These are phyloP conservation scores for Fusarium coicis DNA, from an alignment of 2,329 filamentous ascomycete species.

Conservation along the genomic window DNA sequence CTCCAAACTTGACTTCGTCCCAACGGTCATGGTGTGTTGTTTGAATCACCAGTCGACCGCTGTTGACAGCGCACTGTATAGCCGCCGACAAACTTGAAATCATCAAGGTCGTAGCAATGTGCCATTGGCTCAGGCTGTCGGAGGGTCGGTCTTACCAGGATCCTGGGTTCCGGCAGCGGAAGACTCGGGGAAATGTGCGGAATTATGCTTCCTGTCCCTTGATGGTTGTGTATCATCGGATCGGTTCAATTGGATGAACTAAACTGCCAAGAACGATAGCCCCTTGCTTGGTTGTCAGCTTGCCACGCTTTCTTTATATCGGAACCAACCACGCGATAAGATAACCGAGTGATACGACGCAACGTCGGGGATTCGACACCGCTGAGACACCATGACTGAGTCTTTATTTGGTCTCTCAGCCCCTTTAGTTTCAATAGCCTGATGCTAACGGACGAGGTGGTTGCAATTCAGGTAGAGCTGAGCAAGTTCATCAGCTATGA, in stretches of 20 bases:
- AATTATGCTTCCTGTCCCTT: background rate
- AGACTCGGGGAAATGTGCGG: background rate
- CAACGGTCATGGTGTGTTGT: background rate
- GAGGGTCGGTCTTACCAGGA: background rate
- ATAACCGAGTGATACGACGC: background rate
- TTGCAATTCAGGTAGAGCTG: background rate
- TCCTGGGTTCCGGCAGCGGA: background rate
- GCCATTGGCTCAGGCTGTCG: background rate
- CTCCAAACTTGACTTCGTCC: background rate
- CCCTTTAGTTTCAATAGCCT: accelerated
- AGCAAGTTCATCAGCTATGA: background rate
- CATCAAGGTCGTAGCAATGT: background rate
- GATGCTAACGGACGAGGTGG: background rate
- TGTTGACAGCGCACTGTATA: background rate
- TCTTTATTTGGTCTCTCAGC: background rate
- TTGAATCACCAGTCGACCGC: background rate
- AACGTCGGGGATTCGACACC: background rate
- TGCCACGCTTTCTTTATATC: background rate
- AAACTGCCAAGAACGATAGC: background rate
- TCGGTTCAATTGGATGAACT: background rate
- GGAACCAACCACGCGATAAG: background rate
- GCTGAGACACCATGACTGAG: background rate
- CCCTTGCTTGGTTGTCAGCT: background rate
- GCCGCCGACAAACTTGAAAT: too few relatives aligned
- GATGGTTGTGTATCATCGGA: background rate